phyloP scores from a whole-genome alignment of 2,329 filamentous ascomycete genomes.

The Pseudogymnoascus sp. region DNA sequence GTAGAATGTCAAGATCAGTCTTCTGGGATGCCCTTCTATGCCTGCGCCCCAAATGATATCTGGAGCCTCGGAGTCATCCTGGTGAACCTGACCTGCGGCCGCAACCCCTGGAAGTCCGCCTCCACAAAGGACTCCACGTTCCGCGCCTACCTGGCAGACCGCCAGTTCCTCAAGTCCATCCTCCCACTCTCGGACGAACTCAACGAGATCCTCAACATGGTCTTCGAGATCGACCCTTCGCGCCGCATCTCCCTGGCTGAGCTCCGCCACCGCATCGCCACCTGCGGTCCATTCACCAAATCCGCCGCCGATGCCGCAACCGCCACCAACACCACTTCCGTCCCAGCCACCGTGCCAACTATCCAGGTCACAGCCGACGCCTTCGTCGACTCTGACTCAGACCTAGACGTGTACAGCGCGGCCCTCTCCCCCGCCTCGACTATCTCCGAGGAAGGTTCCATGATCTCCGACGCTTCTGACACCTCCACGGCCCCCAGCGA shows the following conservation, averaged over 20 bases:
- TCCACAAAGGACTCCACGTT: constrained; percentile 92
- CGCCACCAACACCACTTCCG: constrained; percentile 13
- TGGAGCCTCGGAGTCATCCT: constrained; percentile 98
- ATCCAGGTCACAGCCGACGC: constrained; percentile 15
- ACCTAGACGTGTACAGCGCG: constrained; percentile 39
- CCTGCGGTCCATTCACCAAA: constrained; percentile 44
- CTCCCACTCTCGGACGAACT: constrained; percentile 85
- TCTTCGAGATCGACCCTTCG: constrained; percentile 81
- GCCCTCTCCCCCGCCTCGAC: constrained; percentile 47
- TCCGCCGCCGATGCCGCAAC: constrained; percentile 6
- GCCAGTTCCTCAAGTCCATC: constrained; percentile 85
- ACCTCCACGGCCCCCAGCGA: constrained; percentile 25
- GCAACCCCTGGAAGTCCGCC: constrained; percentile 98
- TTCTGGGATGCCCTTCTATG: constrained; percentile 70
- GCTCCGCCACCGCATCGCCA: constrained; percentile 68
- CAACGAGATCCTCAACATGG: constrained; percentile 76
- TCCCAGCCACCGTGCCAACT: constrained; percentile 18
- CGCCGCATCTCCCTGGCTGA: constrained; percentile 77
- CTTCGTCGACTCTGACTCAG: constrained; percentile 24
- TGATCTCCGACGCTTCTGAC: constrained; percentile 37
- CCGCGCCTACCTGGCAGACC: constrained; percentile 78
- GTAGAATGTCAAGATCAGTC: constrained; percentile 84
- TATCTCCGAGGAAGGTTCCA: constrained; percentile 48
- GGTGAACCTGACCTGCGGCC: constrained; percentile 93
- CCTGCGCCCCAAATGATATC: constrained; percentile 89